Evolutionary conservation across 768 basidiomycete species (phyloP).

Genomic region (Scleroderma bovista): DNA sequence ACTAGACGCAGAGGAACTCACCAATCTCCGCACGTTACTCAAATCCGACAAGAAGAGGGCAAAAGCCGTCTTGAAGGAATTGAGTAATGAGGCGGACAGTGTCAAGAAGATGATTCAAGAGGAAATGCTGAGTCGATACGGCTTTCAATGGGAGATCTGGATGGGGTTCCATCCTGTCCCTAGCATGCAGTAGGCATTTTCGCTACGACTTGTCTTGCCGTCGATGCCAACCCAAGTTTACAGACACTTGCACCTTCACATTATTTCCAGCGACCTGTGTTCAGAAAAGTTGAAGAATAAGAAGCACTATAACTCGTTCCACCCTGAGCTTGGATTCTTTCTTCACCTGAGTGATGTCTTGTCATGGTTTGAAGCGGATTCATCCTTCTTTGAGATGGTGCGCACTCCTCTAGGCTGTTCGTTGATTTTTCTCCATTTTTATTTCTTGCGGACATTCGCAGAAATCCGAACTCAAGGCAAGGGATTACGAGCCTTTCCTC

Average conservation of each 20-base stretch:
- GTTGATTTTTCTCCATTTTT: neutral
- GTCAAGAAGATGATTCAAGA: constrained; percentile 59
- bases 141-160: constrained; percentile 74
- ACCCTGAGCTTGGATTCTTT: constrained; percentile 81
- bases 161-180: constrained; percentile 81
- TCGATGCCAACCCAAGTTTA: neutral
- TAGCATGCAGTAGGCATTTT: constrained; percentile 70
- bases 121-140: constrained; percentile 74
- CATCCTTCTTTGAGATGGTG: constrained; percentile 49
- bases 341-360: constrained; percentile 72
- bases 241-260: constrained; percentile 82
- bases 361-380: constrained; percentile 69
- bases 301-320: constrained; percentile 90
- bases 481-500: constrained; percentile 58
- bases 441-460: constrained; percentile 17
- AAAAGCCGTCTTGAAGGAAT: constrained; percentile 43
- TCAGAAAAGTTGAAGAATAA: constrained; percentile 74
- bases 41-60: constrained; percentile 48
- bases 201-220: neutral
- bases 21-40: constrained; percentile 52
- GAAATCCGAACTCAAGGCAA: constrained; percentile 49
- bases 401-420: constrained; percentile 13
- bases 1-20: constrained; percentile 35
- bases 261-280: constrained; percentile 74
- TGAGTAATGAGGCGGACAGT: constrained; percentile 52